Evolutionary conservation across 169 alveolate species (phyloP).

Genomic region (Cyclospora cayetanensis): DNA sequence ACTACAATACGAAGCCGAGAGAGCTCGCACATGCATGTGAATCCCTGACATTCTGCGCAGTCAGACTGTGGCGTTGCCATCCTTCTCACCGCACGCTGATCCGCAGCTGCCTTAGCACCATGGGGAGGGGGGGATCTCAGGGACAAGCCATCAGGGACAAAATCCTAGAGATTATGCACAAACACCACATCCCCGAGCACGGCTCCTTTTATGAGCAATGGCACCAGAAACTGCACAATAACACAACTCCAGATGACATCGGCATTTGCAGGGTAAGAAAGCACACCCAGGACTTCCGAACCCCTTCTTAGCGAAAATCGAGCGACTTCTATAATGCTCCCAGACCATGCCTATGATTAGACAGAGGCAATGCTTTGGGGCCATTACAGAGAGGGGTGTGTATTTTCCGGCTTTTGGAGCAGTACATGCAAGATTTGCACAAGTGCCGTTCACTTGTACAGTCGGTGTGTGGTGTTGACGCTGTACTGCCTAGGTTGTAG

Average conservation of each 20-base stretch:
- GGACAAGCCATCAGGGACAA: slow-evolving; percentile 93
- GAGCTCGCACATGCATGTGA: slow-evolving; percentile 75
- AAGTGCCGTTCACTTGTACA: too few relatives aligned
- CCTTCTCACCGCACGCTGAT: slow-evolving; percentile 75
- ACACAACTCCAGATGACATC: slow-evolving; percentile 94
- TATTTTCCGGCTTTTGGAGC: too few relatives aligned
- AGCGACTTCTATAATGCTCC: too few relatives aligned
- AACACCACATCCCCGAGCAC: slow-evolving; percentile 83
- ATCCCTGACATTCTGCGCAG: slow-evolving; percentile 62
- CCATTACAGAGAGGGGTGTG: too few relatives aligned
- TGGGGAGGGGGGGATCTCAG: slow-evolving; percentile 92
- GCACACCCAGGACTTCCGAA: neutral
- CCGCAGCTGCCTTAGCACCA: slow-evolving; percentile 73
- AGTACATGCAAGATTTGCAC: too few relatives aligned
- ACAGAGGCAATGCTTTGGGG: too few relatives aligned
- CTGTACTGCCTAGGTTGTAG: too few relatives aligned
- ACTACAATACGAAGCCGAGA: slow-evolving; percentile 79
- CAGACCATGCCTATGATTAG: too few relatives aligned
- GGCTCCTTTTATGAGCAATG: slow-evolving; percentile 93
- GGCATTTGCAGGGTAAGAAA: slow-evolving; percentile 78
- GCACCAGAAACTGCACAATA: slow-evolving; percentile 95
- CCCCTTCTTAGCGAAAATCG: neutral
- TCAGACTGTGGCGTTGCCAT: slow-evolving; percentile 70
- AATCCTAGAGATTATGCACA: slow-evolving; percentile 91
- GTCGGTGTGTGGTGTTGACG: too few relatives aligned